phyloP scores from a whole-genome alignment of 2,329 filamentous ascomycete species.

The Colletotrichum liaoningense region DNA sequence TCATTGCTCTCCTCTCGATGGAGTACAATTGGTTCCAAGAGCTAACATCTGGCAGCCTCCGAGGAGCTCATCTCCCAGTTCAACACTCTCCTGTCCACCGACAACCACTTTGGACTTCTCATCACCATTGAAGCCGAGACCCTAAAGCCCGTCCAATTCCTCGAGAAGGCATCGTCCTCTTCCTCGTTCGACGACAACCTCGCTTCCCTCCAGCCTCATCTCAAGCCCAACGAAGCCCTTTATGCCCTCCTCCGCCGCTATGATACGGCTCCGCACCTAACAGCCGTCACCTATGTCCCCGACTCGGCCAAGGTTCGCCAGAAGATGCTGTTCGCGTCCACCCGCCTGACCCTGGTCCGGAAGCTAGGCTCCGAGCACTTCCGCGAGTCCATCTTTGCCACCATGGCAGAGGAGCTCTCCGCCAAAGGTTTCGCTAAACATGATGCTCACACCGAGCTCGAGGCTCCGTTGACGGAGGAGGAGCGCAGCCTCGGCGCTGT shows the following conservation, averaged over 20 bases:
- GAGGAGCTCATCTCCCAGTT: conserved; percentile 82
- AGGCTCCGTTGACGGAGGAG: conserved; percentile 82
- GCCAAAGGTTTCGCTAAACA: conserved; percentile 77
- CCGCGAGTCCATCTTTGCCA: conserved; percentile 80
- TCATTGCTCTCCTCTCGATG: neutral
- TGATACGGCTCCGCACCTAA: conserved; percentile 66
- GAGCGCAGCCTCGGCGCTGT: conserved; percentile 78
- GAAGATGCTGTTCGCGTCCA: conserved; percentile 88
- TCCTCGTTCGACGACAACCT: conserved; percentile 74
- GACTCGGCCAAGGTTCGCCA: conserved; percentile 82
- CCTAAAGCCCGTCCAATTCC: conserved; percentile 68
- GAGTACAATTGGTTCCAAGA: neutral
- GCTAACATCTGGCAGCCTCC: conserved; percentile 66
- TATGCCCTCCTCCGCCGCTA: conserved; percentile 82
- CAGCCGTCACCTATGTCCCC: conserved; percentile 83
- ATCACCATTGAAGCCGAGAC: conserved; percentile 77
- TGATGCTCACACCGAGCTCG: conserved; percentile 72
- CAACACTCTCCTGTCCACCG: conserved; percentile 72
- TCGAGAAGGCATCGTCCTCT: conserved; percentile 64
- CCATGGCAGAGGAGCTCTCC: conserved; percentile 75
- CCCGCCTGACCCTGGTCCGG: conserved; percentile 78
- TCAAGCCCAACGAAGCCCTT: conserved; percentile 74
- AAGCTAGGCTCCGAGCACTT: conserved; percentile 85
- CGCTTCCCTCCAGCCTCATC: conserved; percentile 67
- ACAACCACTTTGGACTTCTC: conserved; percentile 75